These are phyloP conservation scores for Bidens hawaiensis DNA, from an alignment of 140 eudicot genomes.

Conservation along the genomic window DNA sequence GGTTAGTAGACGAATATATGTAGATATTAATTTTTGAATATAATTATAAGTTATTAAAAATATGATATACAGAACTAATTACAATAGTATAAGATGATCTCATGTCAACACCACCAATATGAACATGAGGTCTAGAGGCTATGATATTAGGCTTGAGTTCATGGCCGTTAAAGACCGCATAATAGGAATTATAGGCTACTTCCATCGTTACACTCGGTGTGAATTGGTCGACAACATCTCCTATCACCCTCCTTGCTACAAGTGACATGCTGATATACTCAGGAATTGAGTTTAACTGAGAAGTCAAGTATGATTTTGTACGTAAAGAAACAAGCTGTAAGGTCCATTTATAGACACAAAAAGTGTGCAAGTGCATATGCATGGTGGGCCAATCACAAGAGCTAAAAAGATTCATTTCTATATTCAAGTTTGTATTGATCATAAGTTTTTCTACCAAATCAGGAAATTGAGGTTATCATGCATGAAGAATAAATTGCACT, in stretches of 20 bases:
- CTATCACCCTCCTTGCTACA: slow-evolving; percentile 65
- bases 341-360: slow-evolving; percentile 40
- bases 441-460: slow-evolving; percentile 15
- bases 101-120: slow-evolving; percentile 38
- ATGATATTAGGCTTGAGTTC: slow-evolving; percentile 71
- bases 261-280: slow-evolving; percentile 40
- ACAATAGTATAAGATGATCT: slow-evolving; percentile 80
- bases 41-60: background rate
- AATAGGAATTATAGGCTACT: slow-evolving; percentile 46
- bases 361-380: slow-evolving; percentile 3
- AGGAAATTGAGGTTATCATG: slow-evolving; percentile 37
- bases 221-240: slow-evolving; percentile 83
- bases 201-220: slow-evolving; percentile 60
- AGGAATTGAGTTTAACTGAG: no score
- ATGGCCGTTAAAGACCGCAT: slow-evolving; percentile 61
- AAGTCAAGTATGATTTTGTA: slow-evolving; percentile 5
- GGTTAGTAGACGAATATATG: slow-evolving; percentile 14
- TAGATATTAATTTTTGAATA: background rate
- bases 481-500: no score
- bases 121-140: slow-evolving; percentile 38
- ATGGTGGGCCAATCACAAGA: slow-evolving; percentile 17
- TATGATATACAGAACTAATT: slow-evolving; percentile 3
- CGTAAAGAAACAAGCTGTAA: slow-evolving; percentile 14
- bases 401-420: slow-evolving; percentile 22
- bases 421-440: slow-evolving; percentile 5